These are phyloP conservation scores for Fusarium sp. DNA, from an alignment of 2,329 filamentous ascomycete genomes.

Conservation along the genomic window DNA sequence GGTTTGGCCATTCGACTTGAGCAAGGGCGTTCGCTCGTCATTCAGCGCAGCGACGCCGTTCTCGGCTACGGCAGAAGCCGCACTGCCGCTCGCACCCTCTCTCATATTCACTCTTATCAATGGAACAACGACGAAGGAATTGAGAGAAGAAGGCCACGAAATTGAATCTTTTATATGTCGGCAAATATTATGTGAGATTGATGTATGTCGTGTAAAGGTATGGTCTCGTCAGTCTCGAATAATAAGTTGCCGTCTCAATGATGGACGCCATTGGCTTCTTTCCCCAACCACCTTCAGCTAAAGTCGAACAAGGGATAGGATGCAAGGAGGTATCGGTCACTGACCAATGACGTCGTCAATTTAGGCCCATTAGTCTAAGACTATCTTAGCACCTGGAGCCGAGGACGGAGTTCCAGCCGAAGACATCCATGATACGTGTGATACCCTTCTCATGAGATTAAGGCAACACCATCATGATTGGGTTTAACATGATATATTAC, in stretches of 20 bases:
- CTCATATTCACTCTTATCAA: conserved; percentile 25
- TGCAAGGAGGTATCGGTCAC: neutral
- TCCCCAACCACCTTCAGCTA: conserved; percentile 10
- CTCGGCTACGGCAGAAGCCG: conserved; percentile 30
- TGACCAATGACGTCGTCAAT: conserved; percentile 27
- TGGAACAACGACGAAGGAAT: neutral
- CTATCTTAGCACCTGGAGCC: conserved; percentile 7
- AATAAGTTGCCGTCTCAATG: neutral
- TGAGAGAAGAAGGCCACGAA: neutral
- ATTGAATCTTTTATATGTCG: neutral
- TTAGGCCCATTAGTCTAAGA: neutral
- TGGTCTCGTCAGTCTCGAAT: neutral
- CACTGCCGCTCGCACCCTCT: conserved; percentile 25
- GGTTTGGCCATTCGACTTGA: conserved; percentile 34
- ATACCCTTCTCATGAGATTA: neutral
- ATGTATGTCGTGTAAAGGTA: neutral
- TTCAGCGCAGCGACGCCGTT: conserved; percentile 18
- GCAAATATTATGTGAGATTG: conserved; percentile 10
- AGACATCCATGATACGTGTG: neutral
- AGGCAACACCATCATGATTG: neutral
- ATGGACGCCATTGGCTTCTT: conserved; percentile 17
- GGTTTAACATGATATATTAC: neutral
- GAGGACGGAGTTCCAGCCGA: conserved; percentile 5
- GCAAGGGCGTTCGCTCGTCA: conserved; percentile 45
- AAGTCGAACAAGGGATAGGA: neutral